Conservation (phyloP, 306 rosid genomes). For the Urtica urens region DNA sequence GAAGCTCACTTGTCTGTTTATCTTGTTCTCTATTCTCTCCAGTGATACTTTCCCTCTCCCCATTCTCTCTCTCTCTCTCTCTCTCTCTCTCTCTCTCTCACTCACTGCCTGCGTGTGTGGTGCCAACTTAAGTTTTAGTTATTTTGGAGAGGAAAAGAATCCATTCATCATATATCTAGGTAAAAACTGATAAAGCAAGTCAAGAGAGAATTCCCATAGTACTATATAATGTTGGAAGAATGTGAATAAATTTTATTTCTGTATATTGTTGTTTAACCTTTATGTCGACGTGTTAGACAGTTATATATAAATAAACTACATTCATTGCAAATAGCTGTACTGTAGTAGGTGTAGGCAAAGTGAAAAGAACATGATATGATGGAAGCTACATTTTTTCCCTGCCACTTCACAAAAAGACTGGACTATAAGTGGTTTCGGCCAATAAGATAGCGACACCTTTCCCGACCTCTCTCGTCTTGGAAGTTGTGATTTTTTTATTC, state of each 20-base stretch:
- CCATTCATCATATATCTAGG: no score
- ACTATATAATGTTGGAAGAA: background rate
- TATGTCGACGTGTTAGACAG: background rate
- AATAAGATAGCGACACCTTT: no score
- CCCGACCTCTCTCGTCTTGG: no score
- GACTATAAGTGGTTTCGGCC: no score
- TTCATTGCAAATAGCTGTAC: no score
- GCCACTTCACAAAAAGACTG: no score
- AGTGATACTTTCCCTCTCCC: constrained; percentile 79
- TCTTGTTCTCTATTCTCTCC: constrained; percentile 84
- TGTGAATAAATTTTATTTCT: background rate
- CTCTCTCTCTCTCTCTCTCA: background rate
- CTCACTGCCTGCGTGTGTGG: background rate
- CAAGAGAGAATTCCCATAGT: background rate
- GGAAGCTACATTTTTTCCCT: no score
- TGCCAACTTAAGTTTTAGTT: no score
- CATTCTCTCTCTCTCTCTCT: constrained; percentile 19
- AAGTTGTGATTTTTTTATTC: no score
- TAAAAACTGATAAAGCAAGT: background rate
- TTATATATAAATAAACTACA: background rate
- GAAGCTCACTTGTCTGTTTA: constrained; percentile 72
- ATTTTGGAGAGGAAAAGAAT: no score
- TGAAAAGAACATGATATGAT: no score
- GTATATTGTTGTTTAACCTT: background rate
- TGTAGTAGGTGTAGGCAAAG: no score